phyloP scores from a whole-genome alignment of 192 early-diverging fungal genomes.

The Backusella tuberculispora region DNA sequence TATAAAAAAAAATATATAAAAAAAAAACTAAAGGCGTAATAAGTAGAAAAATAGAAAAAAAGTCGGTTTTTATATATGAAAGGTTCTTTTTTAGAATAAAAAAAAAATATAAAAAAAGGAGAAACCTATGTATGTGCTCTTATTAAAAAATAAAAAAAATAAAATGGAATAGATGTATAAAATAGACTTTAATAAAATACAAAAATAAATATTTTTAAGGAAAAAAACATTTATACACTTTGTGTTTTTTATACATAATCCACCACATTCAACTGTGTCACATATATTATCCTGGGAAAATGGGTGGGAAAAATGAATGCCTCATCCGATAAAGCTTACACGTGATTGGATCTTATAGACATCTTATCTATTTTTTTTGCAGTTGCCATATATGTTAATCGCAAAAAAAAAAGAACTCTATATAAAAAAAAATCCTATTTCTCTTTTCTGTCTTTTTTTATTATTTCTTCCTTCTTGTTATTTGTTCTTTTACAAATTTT shows the following conservation, averaged over 20 bases:
- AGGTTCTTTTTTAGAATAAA: neutral
- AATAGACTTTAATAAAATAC: slow-evolving; percentile 19
- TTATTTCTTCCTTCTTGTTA: neutral
- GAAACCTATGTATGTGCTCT: neutral
- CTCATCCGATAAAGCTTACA: slow-evolving; percentile 16
- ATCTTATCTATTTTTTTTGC: slow-evolving; percentile 12
- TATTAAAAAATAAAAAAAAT: neutral
- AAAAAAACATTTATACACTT: neutral
- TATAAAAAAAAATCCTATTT: slow-evolving; percentile 8
- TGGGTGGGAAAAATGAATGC: slow-evolving; percentile 16
- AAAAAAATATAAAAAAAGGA: neutral
- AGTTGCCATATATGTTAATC: slow-evolving; percentile 9
- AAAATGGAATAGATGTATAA: neutral
- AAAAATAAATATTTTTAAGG: slow-evolving; percentile 15
- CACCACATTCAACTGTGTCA: slow-evolving; percentile 1
- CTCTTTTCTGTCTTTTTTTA: slow-evolving; percentile 12
- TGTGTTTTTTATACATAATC: slow-evolving; percentile 7
- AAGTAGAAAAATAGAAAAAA: neutral
- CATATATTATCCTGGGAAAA: slow-evolving; percentile 15
- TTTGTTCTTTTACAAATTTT: neutral
- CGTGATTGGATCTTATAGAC: slow-evolving; percentile 15
- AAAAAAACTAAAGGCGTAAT: slow-evolving; percentile 6
- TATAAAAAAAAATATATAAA: neutral
- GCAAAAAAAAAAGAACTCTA: slow-evolving; percentile 8
- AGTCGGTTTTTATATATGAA: neutral